Base-by-base conservation (phyloP, 2,329 filamentous ascomycete species). In the Beauveria pseudobassiana region DNA sequence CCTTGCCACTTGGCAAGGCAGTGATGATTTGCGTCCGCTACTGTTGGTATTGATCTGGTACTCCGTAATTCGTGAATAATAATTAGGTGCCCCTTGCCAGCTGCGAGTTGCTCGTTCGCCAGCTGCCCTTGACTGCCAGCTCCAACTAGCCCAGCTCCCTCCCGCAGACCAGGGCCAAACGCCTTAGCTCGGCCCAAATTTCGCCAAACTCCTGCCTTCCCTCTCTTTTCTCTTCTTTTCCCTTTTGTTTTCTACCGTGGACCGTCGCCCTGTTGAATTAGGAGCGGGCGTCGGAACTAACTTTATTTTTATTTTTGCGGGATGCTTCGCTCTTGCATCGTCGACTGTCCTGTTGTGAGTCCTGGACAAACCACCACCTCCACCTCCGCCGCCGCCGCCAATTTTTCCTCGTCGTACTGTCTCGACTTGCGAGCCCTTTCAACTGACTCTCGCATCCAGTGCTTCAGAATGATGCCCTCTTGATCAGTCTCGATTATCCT, bases 311-410 rank as follows among this genome's bases (percentile, higher is more conserved):
- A 7, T 3, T 14, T 1, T 45, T 38, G 56, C 56, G 56, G 56
- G 46, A 59, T 50, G 56, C 56, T 28, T 50, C 26, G 12, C 28
- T n/a, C 40, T 14, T 34, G 57, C 57, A 52, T 53, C 49, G 30
- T 51, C 40, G 26, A 40, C 57, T 46, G 48, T 46, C 49, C 42
- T 50, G 42, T 40, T 60, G 57, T 60, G 57, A 60, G 57, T 60
- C 40, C 38, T 10, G n/a, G 18, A 20, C 24, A 22, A 5, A 46
- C 46, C 45, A 43, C 46, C 46, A 50, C 9, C 43, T 49, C 45
- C 10, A 18, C 42, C n/a, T n/a, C n/a, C 16, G 18, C 42, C n/a
- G 10, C 20, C n/a, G n/a, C 18, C 26, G 28, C 53, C n/a, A 48
- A 28, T 30, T 16, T 22, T 42, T 20, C 18, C 34, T 16, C 16